Evolutionary conservation across 2,329 filamentous ascomycete genomes (phyloP).

Genomic region (Biscogniauxia mediterranea): DNA sequence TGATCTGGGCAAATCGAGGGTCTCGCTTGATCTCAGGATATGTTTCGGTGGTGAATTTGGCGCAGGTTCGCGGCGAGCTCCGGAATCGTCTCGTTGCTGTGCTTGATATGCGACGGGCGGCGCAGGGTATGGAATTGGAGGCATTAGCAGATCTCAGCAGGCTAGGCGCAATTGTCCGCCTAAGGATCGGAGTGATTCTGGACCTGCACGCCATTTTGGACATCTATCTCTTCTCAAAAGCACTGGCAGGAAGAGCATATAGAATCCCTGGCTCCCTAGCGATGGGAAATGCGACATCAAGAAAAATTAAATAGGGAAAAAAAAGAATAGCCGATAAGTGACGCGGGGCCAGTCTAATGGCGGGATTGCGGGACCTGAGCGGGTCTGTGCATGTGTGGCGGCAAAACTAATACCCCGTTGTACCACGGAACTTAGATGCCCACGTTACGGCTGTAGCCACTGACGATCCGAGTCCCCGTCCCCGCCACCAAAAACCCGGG

Average conservation of each 20-base stretch:
- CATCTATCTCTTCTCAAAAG: neutral
- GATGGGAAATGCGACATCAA: neutral
- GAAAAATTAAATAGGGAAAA: neutral
- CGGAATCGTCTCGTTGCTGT: slow-evolving; percentile 28
- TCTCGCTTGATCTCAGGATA: slow-evolving; percentile 84
- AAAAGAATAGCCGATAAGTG: neutral
- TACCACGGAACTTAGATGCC: neutral
- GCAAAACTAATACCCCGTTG: neutral
- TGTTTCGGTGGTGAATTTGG: slow-evolving; percentile 80
- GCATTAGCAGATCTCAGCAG: slow-evolving; percentile 16
- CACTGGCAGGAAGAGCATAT: neutral
- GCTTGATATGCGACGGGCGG: slow-evolving; percentile 26
- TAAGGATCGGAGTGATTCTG: slow-evolving; percentile 28
- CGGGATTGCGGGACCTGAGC: too few species aligned
- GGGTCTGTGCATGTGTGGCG: neutral
- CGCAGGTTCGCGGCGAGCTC: slow-evolving; percentile 27
- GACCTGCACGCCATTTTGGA: slow-evolving; percentile 30
- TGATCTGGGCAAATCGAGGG: slow-evolving; percentile 70
- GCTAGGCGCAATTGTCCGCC: slow-evolving; percentile 24
- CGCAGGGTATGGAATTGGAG: slow-evolving; percentile 6
- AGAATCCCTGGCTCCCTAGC: neutral
- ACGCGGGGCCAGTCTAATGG: neutral
- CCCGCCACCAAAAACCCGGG: neutral
- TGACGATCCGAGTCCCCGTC: neutral
- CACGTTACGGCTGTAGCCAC: neutral